These are phyloP conservation scores for Paramecium primaurelia DNA, from an alignment of 73 alveolate genomes.

Conservation along the genomic window DNA sequence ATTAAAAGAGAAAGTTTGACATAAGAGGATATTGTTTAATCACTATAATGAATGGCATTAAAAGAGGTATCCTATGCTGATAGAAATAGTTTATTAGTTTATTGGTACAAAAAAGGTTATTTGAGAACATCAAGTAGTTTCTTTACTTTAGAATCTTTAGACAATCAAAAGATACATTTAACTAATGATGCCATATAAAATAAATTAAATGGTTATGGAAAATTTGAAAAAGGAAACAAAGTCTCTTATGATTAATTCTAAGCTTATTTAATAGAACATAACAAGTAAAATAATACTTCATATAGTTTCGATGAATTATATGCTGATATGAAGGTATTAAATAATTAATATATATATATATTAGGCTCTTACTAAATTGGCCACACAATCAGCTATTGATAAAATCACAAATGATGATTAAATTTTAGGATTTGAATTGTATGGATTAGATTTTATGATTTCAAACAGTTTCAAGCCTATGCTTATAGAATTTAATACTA, in stretches of 20 bases:
- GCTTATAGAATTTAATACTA: constrained; percentile 93
- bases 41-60: constrained; percentile 75
- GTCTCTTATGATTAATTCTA: constrained; percentile 83
- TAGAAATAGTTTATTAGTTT: constrained; percentile 61
- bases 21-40: constrained; percentile 86
- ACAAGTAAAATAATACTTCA: constrained; percentile 54
- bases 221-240: constrained; percentile 88
- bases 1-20: constrained; percentile 94
- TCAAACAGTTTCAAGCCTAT: constrained; percentile 86
- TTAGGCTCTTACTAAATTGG: constrained; percentile 66
- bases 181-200: constrained; percentile 97
- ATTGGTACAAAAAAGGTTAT: constrained; percentile 81
- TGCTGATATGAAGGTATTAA: constrained; percentile 18
- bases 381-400: constrained; percentile 82
- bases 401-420: constrained; percentile 78
- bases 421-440: constrained; percentile 79
- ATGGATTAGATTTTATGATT: constrained; percentile 97
- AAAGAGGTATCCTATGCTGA: constrained; percentile 11
- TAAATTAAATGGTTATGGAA: constrained; percentile 88
- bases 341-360: not conserved
- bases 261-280: constrained; percentile 73
- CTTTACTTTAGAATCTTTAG: constrained; percentile 66
- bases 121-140: constrained; percentile 84
- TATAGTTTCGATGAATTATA: constrained; percentile 78
- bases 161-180: constrained; percentile 79